Conservation (phyloP, 225 moss, liverwort and hornwort species). For the Neckera pumila region DNA sequence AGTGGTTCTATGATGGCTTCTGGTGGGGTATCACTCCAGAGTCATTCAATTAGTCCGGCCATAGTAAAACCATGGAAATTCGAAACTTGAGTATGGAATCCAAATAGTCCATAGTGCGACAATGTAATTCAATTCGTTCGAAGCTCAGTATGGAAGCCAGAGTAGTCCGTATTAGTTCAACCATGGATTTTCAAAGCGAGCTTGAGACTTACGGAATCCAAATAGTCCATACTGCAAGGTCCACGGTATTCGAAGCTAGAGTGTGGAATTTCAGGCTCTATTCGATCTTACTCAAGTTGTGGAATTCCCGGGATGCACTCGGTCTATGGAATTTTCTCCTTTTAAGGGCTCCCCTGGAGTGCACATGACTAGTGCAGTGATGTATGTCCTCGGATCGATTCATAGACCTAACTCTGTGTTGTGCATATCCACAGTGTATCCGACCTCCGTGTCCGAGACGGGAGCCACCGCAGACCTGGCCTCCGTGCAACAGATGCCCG, state of each 20-base stretch:
- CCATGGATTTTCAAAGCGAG: no score
- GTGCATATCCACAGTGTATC: not conserved
- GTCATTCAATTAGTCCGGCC: no score
- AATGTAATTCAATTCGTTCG: not conserved
- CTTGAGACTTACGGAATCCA: not conserved
- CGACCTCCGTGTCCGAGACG: not conserved
- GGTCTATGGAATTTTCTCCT: not conserved
- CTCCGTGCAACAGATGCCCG: not conserved
- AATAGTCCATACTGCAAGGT: no score
- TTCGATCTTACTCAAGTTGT: not conserved
- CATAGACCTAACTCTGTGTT: not conserved
- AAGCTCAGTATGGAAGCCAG: not conserved
- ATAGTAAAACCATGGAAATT: not conserved
- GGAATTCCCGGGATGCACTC: not conserved
- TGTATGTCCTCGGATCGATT: not conserved
- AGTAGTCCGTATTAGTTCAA: not conserved
- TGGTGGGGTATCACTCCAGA: accelerated
- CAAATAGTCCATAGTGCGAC: not conserved
- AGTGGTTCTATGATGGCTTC: not conserved
- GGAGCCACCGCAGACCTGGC: not conserved
- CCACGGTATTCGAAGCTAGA: no score
- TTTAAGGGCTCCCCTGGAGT: not conserved
- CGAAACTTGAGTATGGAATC: not conserved
- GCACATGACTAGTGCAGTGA: no score
- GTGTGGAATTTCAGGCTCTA: no score